phyloP scores from a whole-genome alignment of 2,329 filamentous ascomycete species.

The Hypomyces rosellus region DNA sequence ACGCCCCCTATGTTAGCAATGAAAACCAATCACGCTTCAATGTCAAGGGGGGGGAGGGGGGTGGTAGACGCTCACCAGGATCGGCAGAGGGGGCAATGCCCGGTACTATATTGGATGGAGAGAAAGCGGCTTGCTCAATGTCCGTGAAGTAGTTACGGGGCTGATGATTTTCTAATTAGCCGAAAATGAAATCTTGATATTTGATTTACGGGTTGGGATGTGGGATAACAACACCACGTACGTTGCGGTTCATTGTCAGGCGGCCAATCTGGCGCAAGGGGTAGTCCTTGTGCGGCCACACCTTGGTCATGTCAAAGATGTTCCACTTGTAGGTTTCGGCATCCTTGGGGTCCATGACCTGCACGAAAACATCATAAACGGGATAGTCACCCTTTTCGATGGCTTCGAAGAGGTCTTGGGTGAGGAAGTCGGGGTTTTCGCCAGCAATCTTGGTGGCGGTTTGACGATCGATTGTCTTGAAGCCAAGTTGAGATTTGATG shows the following conservation, averaged over 20 bases:
- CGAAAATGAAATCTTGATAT: not conserved
- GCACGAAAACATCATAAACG: conserved; percentile 46
- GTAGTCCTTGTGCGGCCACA: conserved; percentile 61
- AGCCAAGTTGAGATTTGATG: conserved; percentile 40
- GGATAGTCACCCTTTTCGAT: conserved; percentile 41
- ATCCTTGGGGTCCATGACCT: conserved; percentile 47
- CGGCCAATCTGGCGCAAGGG: conserved; percentile 61
- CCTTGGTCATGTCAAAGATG: conserved; percentile 64
- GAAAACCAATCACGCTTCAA: not conserved
- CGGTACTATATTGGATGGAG: conserved; percentile 42
- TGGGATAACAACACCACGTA: conserved; percentile 44
- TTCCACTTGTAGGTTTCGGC: conserved; percentile 50
- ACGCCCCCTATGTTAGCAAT: not conserved
- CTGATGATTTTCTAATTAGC: conserved; percentile 16
- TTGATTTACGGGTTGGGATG: no score
- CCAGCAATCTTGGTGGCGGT: conserved; percentile 32
- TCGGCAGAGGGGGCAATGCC: conserved; percentile 44
- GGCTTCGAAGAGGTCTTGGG: conserved; percentile 29
- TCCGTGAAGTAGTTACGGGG: conserved; percentile 46
- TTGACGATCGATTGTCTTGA: conserved; percentile 35
- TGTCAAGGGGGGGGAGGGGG: not conserved
- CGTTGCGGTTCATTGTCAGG: conserved; percentile 61
- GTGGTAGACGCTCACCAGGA: conserved; percentile 20
- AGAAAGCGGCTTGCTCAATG: conserved; percentile 46
- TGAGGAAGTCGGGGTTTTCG: conserved; percentile 46